Evolutionary conservation across 768 basidiomycete species (phyloP).

Genomic region (Austroboletus festivus): DNA sequence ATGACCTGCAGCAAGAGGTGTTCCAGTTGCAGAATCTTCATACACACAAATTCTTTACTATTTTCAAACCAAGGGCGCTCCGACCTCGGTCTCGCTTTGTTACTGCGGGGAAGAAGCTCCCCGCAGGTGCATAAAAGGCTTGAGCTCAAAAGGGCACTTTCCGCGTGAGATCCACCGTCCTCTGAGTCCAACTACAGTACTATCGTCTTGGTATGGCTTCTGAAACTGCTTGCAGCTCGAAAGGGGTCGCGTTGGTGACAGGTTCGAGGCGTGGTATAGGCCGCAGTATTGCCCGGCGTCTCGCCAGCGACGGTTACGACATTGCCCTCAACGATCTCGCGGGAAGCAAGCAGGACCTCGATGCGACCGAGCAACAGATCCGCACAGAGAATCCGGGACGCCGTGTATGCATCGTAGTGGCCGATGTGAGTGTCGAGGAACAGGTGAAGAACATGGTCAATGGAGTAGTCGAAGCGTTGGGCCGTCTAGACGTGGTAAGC

Average conservation of each 20-base stretch:
- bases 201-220: slow-evolving; percentile 4
- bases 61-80: too few relatives aligned
- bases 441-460: slow-evolving; percentile 32
- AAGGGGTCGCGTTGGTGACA: slow-evolving; percentile 32
- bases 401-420: slow-evolving; percentile 12
- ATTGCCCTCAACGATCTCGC: slow-evolving; percentile 35
- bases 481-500: slow-evolving; percentile 36
- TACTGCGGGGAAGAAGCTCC: too few relatives aligned
- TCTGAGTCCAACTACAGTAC: not conserved
- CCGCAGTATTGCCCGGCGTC: slow-evolving; percentile 32
- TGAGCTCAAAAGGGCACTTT: too few relatives aligned
- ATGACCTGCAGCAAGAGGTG: too few relatives aligned
- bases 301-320: slow-evolving; percentile 37
- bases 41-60: too few relatives aligned
- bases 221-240: slow-evolving; percentile 4
- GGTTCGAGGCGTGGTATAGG: slow-evolving; percentile 35
- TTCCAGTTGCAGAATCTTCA: too few relatives aligned
- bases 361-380: slow-evolving; percentile 16
- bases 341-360: slow-evolving; percentile 16
- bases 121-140: too few relatives aligned
- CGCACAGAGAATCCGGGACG: slow-evolving; percentile 2
- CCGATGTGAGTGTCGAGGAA: slow-evolving; percentile 28
- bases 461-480: slow-evolving; percentile 21
- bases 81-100: too few relatives aligned
- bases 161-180: not conserved